Evolutionary conservation across 768 basidiomycete species (phyloP), one percentile per base, ranked within the genome.

Genomic region (Leccinum boreale): DNA sequence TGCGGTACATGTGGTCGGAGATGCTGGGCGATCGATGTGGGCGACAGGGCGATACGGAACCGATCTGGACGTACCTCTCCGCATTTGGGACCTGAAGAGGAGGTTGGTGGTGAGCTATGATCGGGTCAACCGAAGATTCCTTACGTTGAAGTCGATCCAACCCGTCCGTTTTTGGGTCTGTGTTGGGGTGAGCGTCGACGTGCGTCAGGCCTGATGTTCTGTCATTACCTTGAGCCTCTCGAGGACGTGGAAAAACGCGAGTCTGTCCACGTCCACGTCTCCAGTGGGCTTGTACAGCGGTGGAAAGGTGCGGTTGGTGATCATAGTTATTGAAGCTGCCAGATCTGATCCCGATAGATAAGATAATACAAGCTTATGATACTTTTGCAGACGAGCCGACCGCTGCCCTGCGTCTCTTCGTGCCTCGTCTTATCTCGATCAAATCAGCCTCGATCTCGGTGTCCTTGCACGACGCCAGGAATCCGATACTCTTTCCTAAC

Each of bases 1-100:
- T 98, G 49, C 96, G 80, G 70, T 94, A 92, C 96, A 97, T 98
- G 67, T 98, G 95, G 72, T 98, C 96, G 8, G 93, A 87, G 61
- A 98, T 95, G 62, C 90, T 93, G 35, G 15, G 58, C 10, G 19
- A 24, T 24, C 12, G 10, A 19, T 61, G 48, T 60, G 48, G 10
- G 17, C 3, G 31, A 17, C 15, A 55, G 3, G 12, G 28, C 5
- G 33, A 28, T 2, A 23, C 26, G 24, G 3, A 5, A 21, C 31
- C 15, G 3, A 8, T 29, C 1, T 8, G 12, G 21, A 52, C 47
- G 42, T 58, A 90, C 93, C 92, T 94, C 75, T 96, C 93, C 5
- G 92, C 82, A 59, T 82, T 81, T 17, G 85, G 83, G 19, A 95
- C 84, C 93, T 95, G 68, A 26, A 42, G 10, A 26, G 5, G 36